Conservation (phyloP, 305 asterid species). For the Solanum hybrid region DNA sequence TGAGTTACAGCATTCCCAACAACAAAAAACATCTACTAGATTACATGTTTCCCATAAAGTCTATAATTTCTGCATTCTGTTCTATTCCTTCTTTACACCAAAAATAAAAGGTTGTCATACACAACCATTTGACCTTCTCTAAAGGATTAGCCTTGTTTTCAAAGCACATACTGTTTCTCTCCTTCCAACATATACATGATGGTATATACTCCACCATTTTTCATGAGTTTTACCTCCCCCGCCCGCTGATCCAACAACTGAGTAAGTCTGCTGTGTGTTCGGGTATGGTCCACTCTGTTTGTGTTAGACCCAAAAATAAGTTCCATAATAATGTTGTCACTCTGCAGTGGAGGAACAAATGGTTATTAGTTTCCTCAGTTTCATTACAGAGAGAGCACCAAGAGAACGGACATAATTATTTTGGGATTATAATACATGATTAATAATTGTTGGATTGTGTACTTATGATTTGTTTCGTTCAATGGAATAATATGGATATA, state of each 20-base stretch:
- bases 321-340: not conserved
- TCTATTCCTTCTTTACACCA: not conserved
- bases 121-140: not conserved
- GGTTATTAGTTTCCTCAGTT: not conserved
- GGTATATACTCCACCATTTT: not conserved
- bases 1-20: not conserved
- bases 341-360: not conserved
- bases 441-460: not conserved
- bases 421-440: not conserved
- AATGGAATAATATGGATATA: not conserved
- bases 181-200: not conserved
- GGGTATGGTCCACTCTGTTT: not conserved
- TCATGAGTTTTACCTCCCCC: not conserved
- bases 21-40: not conserved
- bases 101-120: not conserved
- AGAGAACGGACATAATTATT: not conserved
- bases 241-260: not conserved
- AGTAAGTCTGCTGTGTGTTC: not conserved
- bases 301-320: not conserved
- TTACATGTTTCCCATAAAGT: not conserved
- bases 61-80: not conserved
- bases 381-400: not conserved
- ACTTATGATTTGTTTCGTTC: not conserved
- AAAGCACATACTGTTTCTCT: not conserved
- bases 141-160: not conserved